phyloP scores from a whole-genome alignment of 164 flowering plant genomes.

The Berberis vulgaris region DNA sequence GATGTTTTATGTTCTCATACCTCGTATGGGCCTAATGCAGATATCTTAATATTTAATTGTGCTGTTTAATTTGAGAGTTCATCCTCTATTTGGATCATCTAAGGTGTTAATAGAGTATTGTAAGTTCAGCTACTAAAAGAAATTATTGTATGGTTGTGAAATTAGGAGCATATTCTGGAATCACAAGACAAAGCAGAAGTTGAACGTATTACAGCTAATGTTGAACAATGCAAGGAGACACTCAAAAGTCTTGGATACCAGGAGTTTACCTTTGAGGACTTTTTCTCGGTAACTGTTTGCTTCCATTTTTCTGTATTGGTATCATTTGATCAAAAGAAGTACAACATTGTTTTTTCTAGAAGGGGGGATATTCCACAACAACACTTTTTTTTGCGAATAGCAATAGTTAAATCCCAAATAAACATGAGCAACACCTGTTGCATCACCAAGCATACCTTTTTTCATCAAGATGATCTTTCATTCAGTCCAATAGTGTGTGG shows the following conservation, averaged over 20 bases:
- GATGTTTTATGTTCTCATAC: conserved; percentile 92
- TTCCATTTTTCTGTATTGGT: background rate
- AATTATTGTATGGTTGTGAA: conserved; percentile 18
- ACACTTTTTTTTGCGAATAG: too few species aligned
- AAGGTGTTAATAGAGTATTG: conserved; percentile 12
- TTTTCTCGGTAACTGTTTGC: conserved; percentile 48
- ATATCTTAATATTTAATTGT: conserved; percentile 1
- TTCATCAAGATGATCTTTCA: too few species aligned
- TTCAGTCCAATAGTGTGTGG: too few species aligned
- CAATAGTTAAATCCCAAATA: too few species aligned
- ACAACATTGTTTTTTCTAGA: too few species aligned
- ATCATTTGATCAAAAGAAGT: too few species aligned
- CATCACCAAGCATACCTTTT: too few species aligned
- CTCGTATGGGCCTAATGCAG: conserved; percentile 42
- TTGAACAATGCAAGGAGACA: conserved; percentile 77
- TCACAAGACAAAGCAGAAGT: conserved; percentile 77
- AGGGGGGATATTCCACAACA: too few species aligned
- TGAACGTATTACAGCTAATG: conserved; percentile 57
- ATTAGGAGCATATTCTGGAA: conserved; percentile 80
- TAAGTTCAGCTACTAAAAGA: conserved; percentile 15
- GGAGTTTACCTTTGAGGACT: conserved; percentile 95
- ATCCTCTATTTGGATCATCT: conserved; percentile 15
- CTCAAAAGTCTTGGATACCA: conserved; percentile 76
- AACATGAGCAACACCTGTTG: too few species aligned
- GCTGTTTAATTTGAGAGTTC: conserved; percentile 13